Evolutionary conservation across 306 rosid genomes (phyloP).

Genomic region (Senna siamea): DNA sequence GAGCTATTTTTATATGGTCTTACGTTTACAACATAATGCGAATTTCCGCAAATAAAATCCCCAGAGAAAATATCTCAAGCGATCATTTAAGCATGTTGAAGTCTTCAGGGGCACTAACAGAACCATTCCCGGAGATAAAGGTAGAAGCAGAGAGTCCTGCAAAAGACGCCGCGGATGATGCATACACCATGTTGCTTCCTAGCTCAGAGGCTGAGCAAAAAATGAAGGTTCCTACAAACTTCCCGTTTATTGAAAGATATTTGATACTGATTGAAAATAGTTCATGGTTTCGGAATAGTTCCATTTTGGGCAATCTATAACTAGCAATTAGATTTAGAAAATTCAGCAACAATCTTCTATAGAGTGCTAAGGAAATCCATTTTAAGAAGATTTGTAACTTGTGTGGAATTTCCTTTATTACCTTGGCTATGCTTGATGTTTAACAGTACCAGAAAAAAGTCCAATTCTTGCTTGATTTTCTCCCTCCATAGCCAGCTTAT

Average conservation of each 20-base stretch:
- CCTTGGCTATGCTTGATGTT: too few relatives aligned
- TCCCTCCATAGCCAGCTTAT: too few relatives aligned
- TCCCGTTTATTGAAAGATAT: slow-evolving; percentile 6
- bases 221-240: slow-evolving; percentile 45
- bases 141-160: slow-evolving; percentile 43
- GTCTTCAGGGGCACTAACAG: slow-evolving; percentile 38
- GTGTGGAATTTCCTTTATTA: too few relatives aligned
- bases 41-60: slow-evolving; percentile 50
- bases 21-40: slow-evolving; percentile 83
- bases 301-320: neutral
- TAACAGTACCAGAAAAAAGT: too few relatives aligned
- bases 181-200: slow-evolving; percentile 44
- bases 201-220: slow-evolving; percentile 37
- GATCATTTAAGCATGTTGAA: slow-evolving; percentile 29
- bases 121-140: slow-evolving; percentile 31
- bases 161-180: slow-evolving; percentile 40
- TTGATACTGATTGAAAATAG: slow-evolving; percentile 14
- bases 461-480: too few relatives aligned
- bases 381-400: too few relatives aligned
- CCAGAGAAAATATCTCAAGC: slow-evolving; percentile 24
- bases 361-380: neutral
- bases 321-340: neutral
- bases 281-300: neutral
- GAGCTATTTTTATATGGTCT: slow-evolving; percentile 75
- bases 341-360: neutral